These are phyloP conservation scores for Termitomyces sp. DNA, from an alignment of 768 basidiomycete genomes.

Conservation along the genomic window DNA sequence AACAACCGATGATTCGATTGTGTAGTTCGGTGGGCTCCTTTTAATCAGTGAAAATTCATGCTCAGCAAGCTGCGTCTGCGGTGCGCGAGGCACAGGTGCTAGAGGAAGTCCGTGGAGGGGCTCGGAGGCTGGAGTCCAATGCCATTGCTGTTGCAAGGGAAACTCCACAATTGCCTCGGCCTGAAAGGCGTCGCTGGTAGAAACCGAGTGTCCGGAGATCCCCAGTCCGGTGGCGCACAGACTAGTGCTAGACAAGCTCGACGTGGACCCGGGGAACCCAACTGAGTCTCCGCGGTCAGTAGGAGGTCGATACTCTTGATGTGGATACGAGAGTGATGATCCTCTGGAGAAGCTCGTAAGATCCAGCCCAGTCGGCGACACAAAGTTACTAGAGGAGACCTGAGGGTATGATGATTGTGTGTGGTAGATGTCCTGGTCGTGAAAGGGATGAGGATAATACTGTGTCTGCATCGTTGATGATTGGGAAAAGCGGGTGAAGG, in stretches of 20 bases:
- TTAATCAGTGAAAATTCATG: conserved; percentile 24
- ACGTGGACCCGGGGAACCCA: conserved; percentile 25
- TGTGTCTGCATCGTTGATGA: conserved; percentile 35
- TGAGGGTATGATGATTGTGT: conserved; percentile 12
- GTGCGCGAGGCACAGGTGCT: conserved; percentile 24
- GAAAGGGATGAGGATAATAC: conserved; percentile 25
- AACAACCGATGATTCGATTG: conserved; percentile 18
- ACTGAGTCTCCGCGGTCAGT: conserved; percentile 35
- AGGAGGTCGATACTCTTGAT: conserved; percentile 41
- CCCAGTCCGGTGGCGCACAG: conserved; percentile 42
- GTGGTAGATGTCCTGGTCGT: conserved; percentile 27
- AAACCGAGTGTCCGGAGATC: conserved; percentile 33
- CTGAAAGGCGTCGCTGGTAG: conserved; percentile 22
- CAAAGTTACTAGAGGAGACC: conserved; percentile 25
- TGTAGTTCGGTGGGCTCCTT: conserved; percentile 16
- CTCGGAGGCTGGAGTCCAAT: conserved; percentile 18
- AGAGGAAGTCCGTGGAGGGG: conserved; percentile 29
- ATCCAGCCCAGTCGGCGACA: conserved; percentile 30
- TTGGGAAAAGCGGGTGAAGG: conserved; percentile 31
- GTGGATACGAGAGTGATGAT: conserved; percentile 44
- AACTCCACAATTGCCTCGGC: conserved; percentile 39
- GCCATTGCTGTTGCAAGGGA: conserved; percentile 27
- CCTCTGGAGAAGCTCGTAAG: conserved; percentile 45
- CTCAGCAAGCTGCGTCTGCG: conserved; percentile 16
- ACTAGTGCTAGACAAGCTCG: conserved; percentile 28